Conservation (phyloP, 768 basidiomycete species). For the Cytidiella melzeri region DNA sequence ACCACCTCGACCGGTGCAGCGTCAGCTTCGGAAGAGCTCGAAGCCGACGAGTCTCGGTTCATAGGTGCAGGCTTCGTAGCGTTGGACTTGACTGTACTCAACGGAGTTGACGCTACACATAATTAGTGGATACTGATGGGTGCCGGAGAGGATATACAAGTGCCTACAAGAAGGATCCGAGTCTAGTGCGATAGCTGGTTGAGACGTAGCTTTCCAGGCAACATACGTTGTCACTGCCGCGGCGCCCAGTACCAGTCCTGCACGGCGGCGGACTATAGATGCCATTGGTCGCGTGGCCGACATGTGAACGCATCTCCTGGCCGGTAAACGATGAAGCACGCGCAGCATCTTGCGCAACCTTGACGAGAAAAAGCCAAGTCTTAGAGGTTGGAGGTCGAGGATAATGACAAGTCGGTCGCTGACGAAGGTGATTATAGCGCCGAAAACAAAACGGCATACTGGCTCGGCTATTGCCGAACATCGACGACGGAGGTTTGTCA, state of each 20-base stretch:
- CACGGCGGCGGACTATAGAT: constrained; percentile 12
- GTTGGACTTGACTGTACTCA: too few relatives aligned
- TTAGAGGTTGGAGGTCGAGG: too few relatives aligned
- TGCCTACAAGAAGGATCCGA: constrained; percentile 11
- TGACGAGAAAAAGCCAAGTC: too few relatives aligned
- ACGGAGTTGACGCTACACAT: too few relatives aligned
- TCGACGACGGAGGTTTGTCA: too few relatives aligned
- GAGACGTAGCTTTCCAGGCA: constrained; percentile 23
- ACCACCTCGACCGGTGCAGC: neutral
- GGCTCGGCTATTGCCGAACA: too few relatives aligned
- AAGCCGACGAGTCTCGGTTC: constrained; percentile 4
- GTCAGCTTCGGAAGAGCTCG: neutral
- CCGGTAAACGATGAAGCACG: constrained; percentile 44
- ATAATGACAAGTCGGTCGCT: too few relatives aligned
- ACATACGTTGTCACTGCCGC: constrained; percentile 28
- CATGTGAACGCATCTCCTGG: constrained; percentile 51
- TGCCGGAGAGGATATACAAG: too few relatives aligned
- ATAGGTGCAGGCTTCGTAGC: neutral
- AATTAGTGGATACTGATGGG: too few relatives aligned
- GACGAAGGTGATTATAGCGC: too few relatives aligned
- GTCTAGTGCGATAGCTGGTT: constrained; percentile 21
- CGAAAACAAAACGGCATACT: too few relatives aligned
- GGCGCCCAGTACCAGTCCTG: constrained; percentile 23
- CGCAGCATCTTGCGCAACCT: constrained; percentile 40
- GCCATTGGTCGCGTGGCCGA: constrained; percentile 18